Evolutionary conservation across 2,329 filamentous ascomycete species (phyloP).

Genomic region (Colletotrichum sp.): DNA sequence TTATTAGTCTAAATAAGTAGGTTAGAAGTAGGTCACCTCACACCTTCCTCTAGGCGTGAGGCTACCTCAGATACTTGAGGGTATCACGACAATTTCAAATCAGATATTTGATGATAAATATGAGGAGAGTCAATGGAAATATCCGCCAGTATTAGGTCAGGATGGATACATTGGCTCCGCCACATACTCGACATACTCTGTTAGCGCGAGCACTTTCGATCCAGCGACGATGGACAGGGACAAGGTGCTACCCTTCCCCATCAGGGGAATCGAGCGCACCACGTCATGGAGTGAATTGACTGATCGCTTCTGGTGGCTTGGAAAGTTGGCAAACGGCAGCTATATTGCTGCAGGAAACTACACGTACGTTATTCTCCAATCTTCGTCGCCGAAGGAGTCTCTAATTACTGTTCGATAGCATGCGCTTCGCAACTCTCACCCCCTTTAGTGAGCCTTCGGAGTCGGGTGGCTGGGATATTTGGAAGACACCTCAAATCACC

Average conservation of each 20-base stretch:
- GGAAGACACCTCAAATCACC: conserved; percentile 22
- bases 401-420: neutral
- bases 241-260: conserved; percentile 26
- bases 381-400: neutral
- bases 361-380: neutral
- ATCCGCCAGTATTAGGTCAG: conserved; percentile 29
- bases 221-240: conserved; percentile 25
- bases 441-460: conserved; percentile 27
- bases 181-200: conserved; percentile 24
- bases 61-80: too few species aligned
- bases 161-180: conserved; percentile 31
- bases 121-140: conserved; percentile 28
- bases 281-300: conserved; percentile 8
- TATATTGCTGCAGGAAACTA: conserved; percentile 30
- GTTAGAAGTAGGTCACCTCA: too few species aligned
- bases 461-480: conserved; percentile 28
- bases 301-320: conserved; percentile 30
- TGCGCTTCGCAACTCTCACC: conserved; percentile 29
- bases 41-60: too few species aligned
- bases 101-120: conserved; percentile 30
- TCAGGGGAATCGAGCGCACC: conserved; percentile 22
- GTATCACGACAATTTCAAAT: too few species aligned
- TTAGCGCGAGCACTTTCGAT: conserved; percentile 21
- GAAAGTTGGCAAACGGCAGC: conserved; percentile 30
- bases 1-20: too few species aligned